Base-by-base conservation (phyloP, 2,329 filamentous ascomycete species). In the Helminthosporium solani region DNA sequence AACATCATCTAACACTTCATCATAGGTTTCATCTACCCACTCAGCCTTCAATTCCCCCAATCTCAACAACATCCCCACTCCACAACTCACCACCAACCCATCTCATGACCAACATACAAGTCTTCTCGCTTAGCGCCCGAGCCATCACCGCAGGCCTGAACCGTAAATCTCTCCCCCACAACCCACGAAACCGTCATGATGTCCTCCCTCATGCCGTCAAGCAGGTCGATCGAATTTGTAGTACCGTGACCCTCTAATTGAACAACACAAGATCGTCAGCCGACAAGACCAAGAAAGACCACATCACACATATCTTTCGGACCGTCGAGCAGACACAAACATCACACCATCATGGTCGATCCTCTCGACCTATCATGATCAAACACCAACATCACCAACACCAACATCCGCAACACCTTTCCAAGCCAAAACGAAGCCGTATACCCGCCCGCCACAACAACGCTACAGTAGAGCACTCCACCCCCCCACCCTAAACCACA, bases 301-400 rank as follows among this genome's bases (percentile, higher is more conserved):
- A 70, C 44, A 52, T 74, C 70, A 3, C 73, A 51, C 4, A 66
- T 31, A 38, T 70, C 65, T 35, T 67, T 70, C 1, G 63, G 65
- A 0, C 67, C 67, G 11, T 67, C 52, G 7, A 76, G 56, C 2
- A 73, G 73, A 46, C 73, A 76, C 20, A 67, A 72, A 1, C n/a
- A n/a, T n/a, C n/a, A n/a, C n/a, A n/a, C n/a, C n/a, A n/a, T n/a
- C n/a, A n/a, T n/a, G n/a, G n/a, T n/a, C n/a, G n/a, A n/a, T n/a
- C n/a, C n/a, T n/a, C n/a, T n/a, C n/a, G n/a, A n/a, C n/a, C n/a
- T n/a, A n/a, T n/a, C n/a, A n/a, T n/a, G n/a, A n/a, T n/a, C n/a
- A n/a, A n/a, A n/a, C n/a, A n/a, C n/a, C n/a, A n/a, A n/a, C n/a
- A n/a, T n/a, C n/a, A n/a, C n/a, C n/a, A n/a, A n/a, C n/a, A n/a